Conservation (phyloP, 768 basidiomycete genomes). For the Lactifluus echinatus region DNA sequence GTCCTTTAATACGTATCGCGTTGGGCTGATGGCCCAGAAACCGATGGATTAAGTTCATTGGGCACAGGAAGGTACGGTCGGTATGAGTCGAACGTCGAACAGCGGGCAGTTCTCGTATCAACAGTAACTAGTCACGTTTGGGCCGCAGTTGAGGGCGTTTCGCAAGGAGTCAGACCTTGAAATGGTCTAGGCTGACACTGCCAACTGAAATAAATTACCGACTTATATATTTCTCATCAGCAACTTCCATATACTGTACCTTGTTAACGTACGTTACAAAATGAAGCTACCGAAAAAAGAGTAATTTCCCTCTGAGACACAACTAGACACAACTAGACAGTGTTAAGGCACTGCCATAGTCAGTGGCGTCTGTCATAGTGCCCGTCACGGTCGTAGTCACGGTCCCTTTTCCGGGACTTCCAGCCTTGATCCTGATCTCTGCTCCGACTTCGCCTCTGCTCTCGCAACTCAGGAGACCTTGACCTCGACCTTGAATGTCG, state of each 20-base stretch:
- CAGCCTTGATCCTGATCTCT: slow-evolving; percentile 14
- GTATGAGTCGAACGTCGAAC: neutral
- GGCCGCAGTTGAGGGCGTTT: too few relatives aligned
- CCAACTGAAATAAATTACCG: too few relatives aligned
- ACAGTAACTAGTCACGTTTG: too few relatives aligned
- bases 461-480: slow-evolving; percentile 28
- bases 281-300: too few relatives aligned
- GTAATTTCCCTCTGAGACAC: too few relatives aligned
- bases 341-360: too few relatives aligned
- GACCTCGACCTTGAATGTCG: slow-evolving; percentile 25
- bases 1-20: slow-evolving; percentile 6
- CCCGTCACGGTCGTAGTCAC: slow-evolving; percentile 7
- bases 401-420: slow-evolving; percentile 3
- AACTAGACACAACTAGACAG: too few relatives aligned
- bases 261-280: too few relatives aligned
- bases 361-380: slow-evolving; percentile 2
- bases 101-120: slow-evolving; percentile 3
- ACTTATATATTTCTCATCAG: too few relatives aligned
- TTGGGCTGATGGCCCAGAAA: slow-evolving; percentile 1
- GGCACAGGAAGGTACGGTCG: slow-evolving; percentile 6
- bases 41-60: neutral
- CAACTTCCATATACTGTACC: too few relatives aligned
- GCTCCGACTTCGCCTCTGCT: slow-evolving; percentile 43
- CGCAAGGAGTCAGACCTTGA: too few relatives aligned
- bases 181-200: too few relatives aligned